A percentile compares a stretch with the other conserved stretches of the same genome.
phyloP scores from a whole-genome alignment of 2,329 filamentous ascomycete species.

The Cryphonectria japonica region DNA sequence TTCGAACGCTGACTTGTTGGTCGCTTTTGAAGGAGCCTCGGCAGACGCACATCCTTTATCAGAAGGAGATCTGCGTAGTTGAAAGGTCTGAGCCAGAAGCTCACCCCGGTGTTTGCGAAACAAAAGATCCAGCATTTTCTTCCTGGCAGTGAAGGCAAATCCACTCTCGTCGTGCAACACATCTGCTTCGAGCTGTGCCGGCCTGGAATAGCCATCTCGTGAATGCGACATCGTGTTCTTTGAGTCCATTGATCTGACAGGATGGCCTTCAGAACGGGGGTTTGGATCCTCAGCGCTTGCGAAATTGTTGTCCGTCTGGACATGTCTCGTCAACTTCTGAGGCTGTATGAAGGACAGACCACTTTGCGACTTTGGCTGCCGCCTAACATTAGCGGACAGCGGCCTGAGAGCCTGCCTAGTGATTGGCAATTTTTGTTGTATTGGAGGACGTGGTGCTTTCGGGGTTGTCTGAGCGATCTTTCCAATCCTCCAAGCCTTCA shows the following conservation, averaged over 20 bases:
- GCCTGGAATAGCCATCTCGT: conserved; percentile 38
- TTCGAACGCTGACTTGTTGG: background rate
- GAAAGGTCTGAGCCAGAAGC: conserved; percentile 25
- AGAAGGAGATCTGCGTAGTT: conserved; percentile 9
- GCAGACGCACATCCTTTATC: background rate
- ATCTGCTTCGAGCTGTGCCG: conserved; percentile 60
- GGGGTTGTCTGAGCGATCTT: conserved; percentile 47
- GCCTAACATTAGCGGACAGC: conserved; percentile 31
- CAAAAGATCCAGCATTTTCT: conserved; percentile 58
- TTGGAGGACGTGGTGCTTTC: conserved; percentile 14
- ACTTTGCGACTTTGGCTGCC: background rate
- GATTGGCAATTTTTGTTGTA: conserved; percentile 19
- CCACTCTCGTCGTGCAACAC: conserved; percentile 41
- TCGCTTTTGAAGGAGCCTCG: conserved; percentile 29
- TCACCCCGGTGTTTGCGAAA: conserved; percentile 48
- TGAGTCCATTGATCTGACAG: background rate
- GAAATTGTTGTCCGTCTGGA: conserved; percentile 38
- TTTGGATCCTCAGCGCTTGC: conserved; percentile 30
- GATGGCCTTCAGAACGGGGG: background rate
- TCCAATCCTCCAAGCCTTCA: conserved; percentile 61
- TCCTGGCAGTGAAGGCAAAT: conserved; percentile 53
- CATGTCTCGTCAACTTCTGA: conserved; percentile 36
- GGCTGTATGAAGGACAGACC: conserved; percentile 35
- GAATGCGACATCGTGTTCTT: conserved; percentile 1
- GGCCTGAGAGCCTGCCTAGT: conserved; percentile 35